Conservation (phyloP, 495 filamentous ascomycete species). For the Podospora pseudopauciseta region DNA sequence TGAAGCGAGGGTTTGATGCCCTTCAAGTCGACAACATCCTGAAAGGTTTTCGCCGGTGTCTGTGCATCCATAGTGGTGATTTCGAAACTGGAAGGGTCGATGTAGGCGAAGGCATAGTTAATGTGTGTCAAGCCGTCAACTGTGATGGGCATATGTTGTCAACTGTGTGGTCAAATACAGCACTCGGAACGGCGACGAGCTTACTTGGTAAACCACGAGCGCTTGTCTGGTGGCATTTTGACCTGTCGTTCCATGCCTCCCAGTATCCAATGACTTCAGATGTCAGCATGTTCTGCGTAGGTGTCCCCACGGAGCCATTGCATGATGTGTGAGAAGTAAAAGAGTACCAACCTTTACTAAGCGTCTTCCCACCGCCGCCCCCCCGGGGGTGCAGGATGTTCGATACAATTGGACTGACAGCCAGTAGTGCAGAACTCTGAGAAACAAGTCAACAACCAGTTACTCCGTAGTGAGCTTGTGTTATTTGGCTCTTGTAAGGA, state of each 20-base stretch:
- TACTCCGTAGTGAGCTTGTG: too few species aligned
- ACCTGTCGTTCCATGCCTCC: background rate
- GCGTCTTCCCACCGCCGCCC: background rate
- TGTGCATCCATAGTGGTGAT: slow-evolving; percentile 3
- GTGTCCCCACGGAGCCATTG: too few species aligned
- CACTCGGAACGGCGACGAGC: background rate
- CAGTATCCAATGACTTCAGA: background rate
- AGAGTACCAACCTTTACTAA: too few species aligned
- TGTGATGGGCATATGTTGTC: too few species aligned
- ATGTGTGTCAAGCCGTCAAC: background rate
- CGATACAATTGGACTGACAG: background rate
- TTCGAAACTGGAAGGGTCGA: background rate
- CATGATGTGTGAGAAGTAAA: too few species aligned
- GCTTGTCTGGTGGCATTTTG: background rate
- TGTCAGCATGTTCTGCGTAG: too few species aligned
- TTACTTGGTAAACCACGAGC: background rate
- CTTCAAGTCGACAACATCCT: background rate
- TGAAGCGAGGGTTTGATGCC: background rate
- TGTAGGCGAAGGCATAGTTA: slow-evolving; percentile 7
- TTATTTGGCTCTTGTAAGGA: too few species aligned
- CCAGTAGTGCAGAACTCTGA: background rate
- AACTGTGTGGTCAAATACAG: too few species aligned
- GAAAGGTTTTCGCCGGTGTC: background rate
- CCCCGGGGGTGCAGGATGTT: background rate
- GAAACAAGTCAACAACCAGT: too few species aligned